Evolutionary conservation across 2,329 filamentous ascomycete genomes (phyloP).

Genomic region (Neobulgaria alba): DNA sequence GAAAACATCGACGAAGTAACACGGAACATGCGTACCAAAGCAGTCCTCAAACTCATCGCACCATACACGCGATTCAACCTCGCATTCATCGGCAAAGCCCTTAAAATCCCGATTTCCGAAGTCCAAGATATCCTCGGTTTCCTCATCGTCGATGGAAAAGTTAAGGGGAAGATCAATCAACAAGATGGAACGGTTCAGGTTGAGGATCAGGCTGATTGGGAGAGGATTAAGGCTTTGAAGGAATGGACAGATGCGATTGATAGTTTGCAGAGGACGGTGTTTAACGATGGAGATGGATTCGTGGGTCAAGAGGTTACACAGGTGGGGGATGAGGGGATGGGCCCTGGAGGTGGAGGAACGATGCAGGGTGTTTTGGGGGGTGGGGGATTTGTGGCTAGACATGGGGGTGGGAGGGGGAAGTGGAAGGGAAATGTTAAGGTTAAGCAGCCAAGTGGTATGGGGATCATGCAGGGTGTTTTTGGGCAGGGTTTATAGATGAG

Average conservation of each 20-base stretch:
- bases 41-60: constrained; percentile 83
- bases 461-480: no score
- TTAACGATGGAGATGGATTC: constrained; percentile 72
- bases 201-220: constrained; percentile 61
- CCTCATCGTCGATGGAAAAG: constrained; percentile 82
- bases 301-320: constrained; percentile 22
- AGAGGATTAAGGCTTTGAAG: constrained; percentile 64
- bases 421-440: no score
- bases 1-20: constrained; percentile 99
- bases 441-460: no score
- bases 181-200: constrained; percentile 77
- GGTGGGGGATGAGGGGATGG: constrained; percentile 13
- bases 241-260: constrained; percentile 65
- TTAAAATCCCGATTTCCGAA: constrained; percentile 77
- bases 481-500: no score
- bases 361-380: no score
- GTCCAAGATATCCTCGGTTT: constrained; percentile 95
- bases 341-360: no score
- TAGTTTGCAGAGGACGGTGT: constrained; percentile 60
- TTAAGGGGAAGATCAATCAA: constrained; percentile 84
- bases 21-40: constrained; percentile 95
- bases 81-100: constrained; percentile 75
- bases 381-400: no score
- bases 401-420: no score
- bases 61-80: constrained; percentile 92